Evolutionary conservation across 2,329 filamentous ascomycete species (phyloP), one percentile per base, ranked within the genome.

Genomic region (Hymenoscyphus scutula): DNA sequence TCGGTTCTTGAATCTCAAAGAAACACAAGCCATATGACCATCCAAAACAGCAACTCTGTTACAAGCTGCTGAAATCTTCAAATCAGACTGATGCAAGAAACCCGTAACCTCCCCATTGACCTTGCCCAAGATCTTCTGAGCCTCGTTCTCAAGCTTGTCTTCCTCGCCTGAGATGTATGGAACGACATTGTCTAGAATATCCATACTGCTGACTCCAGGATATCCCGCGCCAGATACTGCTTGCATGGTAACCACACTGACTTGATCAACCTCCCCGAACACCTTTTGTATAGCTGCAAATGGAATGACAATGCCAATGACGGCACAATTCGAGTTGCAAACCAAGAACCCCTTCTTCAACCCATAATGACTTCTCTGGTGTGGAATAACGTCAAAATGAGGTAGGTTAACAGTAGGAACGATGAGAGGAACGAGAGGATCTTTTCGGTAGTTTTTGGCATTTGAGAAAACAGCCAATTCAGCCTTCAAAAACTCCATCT

Each of bases 301-400:
- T 27, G 95, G 95, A 67, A 97, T 96, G 65, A 97, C 94, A 63
- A 98, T 86, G 56, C 94, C 94, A 72, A 98, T 97, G 73, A 97
- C 94, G 62, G 94, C 94, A 79, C 95, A 99, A 80, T 98, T 98
- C 68, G 92, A 96, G 81, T 98, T 98, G 84, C 94, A 98, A 64
- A 97, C 92, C 41, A 98, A 80, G 80, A 98, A 97, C 27, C 95
- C 95, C 78, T 90, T 92, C 66, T 89, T 81, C 53, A 97, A 82
- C 30, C 81, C 80, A 76, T 90, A 85, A 53, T 89, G 82, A 73
- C 86, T 82, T 66, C 91, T 85, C 80, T 98, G 94, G 77, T 96
- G 88, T n/a, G 90, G 89, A 74, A 98, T 94, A 65, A 97, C 83
- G 73, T 89, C 85, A 71, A 97, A 84, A 77, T 98, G 94, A 53